phyloP scores from a whole-genome alignment of 192 early-diverging fungal genomes.

The Coemansia sp. region DNA sequence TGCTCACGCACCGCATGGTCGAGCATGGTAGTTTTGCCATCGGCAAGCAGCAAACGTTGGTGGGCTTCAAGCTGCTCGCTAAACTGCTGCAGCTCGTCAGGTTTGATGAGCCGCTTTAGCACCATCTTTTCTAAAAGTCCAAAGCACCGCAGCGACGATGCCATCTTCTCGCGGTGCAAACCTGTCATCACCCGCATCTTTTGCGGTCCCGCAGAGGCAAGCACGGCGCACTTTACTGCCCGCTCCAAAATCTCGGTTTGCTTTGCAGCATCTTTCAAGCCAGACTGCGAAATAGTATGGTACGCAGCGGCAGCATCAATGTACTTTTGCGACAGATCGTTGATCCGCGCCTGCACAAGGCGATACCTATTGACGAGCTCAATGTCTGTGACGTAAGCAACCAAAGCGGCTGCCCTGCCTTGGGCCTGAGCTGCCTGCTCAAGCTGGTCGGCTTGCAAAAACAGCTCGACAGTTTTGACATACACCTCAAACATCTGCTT shows the following conservation, averaged over 20 bases:
- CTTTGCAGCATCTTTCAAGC: slow-evolving; percentile 61
- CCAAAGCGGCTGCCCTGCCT: slow-evolving; percentile 75
- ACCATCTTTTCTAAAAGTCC: slow-evolving; percentile 95
- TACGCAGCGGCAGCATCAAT: slow-evolving; percentile 82
- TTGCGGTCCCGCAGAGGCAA: slow-evolving; percentile 89
- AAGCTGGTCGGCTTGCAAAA: slow-evolving; percentile 82
- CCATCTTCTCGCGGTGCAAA: slow-evolving; percentile 89
- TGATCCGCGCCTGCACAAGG: slow-evolving; percentile 75
- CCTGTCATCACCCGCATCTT: slow-evolving; percentile 83
- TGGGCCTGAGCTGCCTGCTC: slow-evolving; percentile 78
- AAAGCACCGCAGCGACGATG: slow-evolving; percentile 70
- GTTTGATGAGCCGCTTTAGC: slow-evolving; percentile 79
- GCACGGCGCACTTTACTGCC: slow-evolving; percentile 87
- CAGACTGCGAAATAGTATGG: slow-evolving; percentile 77
- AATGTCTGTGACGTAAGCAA: slow-evolving; percentile 57
- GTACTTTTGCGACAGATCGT: slow-evolving; percentile 85
- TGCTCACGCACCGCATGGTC: slow-evolving; percentile 95
- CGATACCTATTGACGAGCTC: slow-evolving; percentile 67
- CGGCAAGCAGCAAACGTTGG: slow-evolving; percentile 72
- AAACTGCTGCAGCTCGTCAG: slow-evolving; percentile 79
- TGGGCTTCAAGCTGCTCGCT: slow-evolving; percentile 69
- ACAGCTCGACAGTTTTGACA: slow-evolving; percentile 78
- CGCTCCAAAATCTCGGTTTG: slow-evolving; percentile 59
- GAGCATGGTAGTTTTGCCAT: slow-evolving; percentile 66
- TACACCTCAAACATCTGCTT: slow-evolving; percentile 79